Evolutionary conservation across 148 eudicot genomes (phyloP), one percentile per base, ranked within the genome.

Genomic region (Nyssa sinensis): DNA sequence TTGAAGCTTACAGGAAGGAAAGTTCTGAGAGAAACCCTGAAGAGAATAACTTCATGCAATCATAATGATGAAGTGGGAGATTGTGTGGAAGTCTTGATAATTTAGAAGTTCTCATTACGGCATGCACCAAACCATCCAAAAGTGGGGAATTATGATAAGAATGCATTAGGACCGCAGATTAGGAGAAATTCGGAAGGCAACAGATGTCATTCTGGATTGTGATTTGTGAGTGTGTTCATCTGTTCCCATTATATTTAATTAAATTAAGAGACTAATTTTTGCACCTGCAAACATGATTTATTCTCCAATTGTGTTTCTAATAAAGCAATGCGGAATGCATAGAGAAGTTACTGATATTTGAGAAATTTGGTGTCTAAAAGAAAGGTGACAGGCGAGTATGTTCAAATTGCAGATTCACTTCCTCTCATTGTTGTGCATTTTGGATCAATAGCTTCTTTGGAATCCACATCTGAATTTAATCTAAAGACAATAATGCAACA

Each of bases 1-100:
- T 94, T 66, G 90, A 86, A 69, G 93, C 90, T 37, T 51, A 81
- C 70, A 90, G 97, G 82, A 92, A 82, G 70, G 96, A 90, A 83
- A 72, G 79, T 64, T 77, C 81, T 19, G 87, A 82, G 67, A 70
- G 62, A 12, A 69, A 60, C 25, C 32, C 69, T 9, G 78, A 30
- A 28, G 62, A 65, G 14, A 53, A 31, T 28, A 59, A 66, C 44
- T n/a, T n/a, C n/a, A 47, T 74, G 14, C 79, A 73, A 51, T 73
- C 76, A 55, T 70, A 41, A 28, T 44, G n/a, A n/a, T 41, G 57
- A 55, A 55, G 9, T 37, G 8, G 1, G 41, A 70, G 13, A 9
- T 17, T 57, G 34, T 33, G 23, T 57, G 74, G 33, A 53, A 23
- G 0, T 44, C 17, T 10, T 29, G 49, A n/a, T 29, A 34, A 29